phyloP scores from a whole-genome alignment of 1,139 yeast genomes.

The Saccharomycopsis hybrid region DNA sequence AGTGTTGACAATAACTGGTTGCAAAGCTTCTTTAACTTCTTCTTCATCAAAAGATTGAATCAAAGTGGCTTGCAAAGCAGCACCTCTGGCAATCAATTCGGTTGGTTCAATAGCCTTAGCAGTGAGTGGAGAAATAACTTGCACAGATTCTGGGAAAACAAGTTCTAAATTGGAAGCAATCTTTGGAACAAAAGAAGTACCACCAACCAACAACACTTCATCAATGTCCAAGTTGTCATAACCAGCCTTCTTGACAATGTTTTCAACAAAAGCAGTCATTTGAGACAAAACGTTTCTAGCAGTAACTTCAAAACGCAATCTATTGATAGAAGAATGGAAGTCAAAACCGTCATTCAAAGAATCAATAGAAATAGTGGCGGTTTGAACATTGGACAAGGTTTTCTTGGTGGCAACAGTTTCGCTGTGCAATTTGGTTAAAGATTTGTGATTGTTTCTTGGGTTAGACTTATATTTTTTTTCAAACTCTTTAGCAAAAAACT shows the following conservation, averaged over 20 bases:
- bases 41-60: conserved; percentile 79
- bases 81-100: conserved; percentile 90
- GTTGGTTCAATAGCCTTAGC: conserved; percentile 80
- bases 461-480: conserved; percentile 79
- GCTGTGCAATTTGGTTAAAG: conserved; percentile 80
- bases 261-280: conserved; percentile 71
- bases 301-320: conserved; percentile 87
- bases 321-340: conserved; percentile 87
- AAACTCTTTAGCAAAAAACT: conserved; percentile 87
- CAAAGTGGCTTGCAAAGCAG: conserved; percentile 93
- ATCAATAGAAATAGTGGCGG: conserved; percentile 91
- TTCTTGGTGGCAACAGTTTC: conserved; percentile 84
- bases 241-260: conserved; percentile 73
- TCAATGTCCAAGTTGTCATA: conserved; percentile 82
- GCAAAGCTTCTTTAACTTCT: conserved; percentile 77
- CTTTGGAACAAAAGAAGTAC: conserved; percentile 89
- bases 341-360: conserved; percentile 92
- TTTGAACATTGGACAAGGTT: conserved; percentile 84
- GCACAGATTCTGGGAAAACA: conserved; percentile 77
- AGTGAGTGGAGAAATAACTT: conserved; percentile 73
- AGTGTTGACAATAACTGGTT: conserved; percentile 82
- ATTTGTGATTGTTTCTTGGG: conserved; percentile 76
- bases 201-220: conserved; percentile 91
- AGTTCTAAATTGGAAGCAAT: conserved; percentile 67
- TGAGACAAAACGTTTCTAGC: conserved; percentile 72